Conservation (phyloP, 164 flowering plant genomes). For the Platanus orientalis region DNA sequence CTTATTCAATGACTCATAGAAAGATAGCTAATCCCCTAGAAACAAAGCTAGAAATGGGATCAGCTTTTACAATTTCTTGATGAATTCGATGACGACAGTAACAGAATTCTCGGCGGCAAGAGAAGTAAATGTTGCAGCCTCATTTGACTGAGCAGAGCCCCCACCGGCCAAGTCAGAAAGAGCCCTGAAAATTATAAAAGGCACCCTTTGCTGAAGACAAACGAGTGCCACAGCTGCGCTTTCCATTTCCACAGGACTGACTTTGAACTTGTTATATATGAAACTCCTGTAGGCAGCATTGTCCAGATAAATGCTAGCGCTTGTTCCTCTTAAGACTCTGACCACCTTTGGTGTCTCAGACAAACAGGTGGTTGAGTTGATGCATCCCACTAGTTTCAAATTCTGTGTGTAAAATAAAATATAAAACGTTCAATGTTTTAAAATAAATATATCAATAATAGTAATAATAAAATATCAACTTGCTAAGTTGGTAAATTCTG, state of each 20-base stretch:
- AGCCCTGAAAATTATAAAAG: slow-evolving; percentile 36
- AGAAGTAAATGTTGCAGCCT: slow-evolving; percentile 24
- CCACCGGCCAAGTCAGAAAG: slow-evolving; percentile 43
- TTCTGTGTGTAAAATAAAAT: no score
- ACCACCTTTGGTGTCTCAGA: slow-evolving; percentile 26
- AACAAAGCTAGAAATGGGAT: no score
- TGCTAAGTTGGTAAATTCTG: no score
- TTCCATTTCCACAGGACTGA: slow-evolving; percentile 48
- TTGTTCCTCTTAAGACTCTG: slow-evolving; percentile 33
- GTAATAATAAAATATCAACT: no score
- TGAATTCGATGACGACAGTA: slow-evolving; percentile 22
- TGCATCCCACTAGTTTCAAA: no score
- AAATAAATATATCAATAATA: no score
- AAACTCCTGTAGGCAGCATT: slow-evolving; percentile 42
- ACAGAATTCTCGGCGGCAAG: slow-evolving; percentile 34
- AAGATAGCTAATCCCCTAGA: no score
- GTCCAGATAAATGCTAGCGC: slow-evolving; percentile 40
- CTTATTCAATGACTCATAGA: no score
- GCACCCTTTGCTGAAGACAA: slow-evolving; percentile 26
- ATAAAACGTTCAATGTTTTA: no score
- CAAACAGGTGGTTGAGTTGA: no score
- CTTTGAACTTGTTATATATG: slow-evolving; percentile 32
- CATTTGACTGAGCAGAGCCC: slow-evolving; percentile 30
- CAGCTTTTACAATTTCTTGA: no score
- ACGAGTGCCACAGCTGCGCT: slow-evolving; percentile 46